Base-by-base conservation (phyloP, 768 basidiomycete species). In the Phanerochaete carnosa region DNA sequence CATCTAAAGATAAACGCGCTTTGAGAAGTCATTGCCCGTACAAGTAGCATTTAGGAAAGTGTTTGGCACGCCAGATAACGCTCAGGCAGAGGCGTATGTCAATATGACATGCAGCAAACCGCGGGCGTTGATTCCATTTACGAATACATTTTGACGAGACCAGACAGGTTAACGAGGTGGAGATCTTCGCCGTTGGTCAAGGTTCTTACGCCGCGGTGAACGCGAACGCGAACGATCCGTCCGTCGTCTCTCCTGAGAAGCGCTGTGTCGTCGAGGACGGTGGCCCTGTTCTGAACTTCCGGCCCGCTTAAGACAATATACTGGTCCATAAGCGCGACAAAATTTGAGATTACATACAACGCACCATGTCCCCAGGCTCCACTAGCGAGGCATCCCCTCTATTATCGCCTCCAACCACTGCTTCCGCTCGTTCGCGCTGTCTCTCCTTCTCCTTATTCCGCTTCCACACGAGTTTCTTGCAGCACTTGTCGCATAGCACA, bases 391-490 rank as follows among this genome's bases (percentile, higher is more conserved):
- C 23, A 1, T n/a, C 19, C 16, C 23, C 16, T 5, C 30, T 16
- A 12, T 23, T n/a, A 29, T 32, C 30, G 11, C 30, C 15, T 19
- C 9, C 30, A 29, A 26, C 25, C 3, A 26, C n/a, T 46, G 16
- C 45, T 33, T 28, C 35, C 30, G 6, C 2, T 1, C 47, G 15
- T 39, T 3, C 33, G 35, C 37, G 15, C 55, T 39, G 33, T 25
- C 35, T 56, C 47, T 50, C 57, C 46, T 58, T 58, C 57, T 89
- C 87, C 69, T 86, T 84, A 68, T 79, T 81, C 66, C 87, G 78
- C 71, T 92, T 94, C 86, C 89, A 94, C 84, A 89, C 85, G 66
- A 98, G 75, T 79, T 96, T 98, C 71, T 83, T 84, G 52, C 84
- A 74, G 68, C 96, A 98, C 66, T 77, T 81, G 29, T 77, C 73